Base-by-base conservation (phyloP, 768 basidiomycete genomes). In the Hebeloma cylindrosporum region DNA sequence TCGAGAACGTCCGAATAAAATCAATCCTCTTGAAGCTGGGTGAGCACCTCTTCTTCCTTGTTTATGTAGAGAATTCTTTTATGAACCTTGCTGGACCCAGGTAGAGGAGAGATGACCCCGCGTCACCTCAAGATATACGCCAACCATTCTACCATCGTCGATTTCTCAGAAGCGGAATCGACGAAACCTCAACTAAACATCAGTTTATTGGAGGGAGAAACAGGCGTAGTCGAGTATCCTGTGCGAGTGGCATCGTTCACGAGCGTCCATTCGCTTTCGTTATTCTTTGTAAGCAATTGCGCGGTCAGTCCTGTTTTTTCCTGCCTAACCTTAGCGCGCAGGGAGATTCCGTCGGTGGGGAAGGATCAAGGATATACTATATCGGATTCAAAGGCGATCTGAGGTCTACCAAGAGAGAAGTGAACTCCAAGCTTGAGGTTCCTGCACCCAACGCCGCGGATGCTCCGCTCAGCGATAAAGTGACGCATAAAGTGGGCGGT, bases 391-490 rank as follows among this genome's bases (percentile, higher is more conserved):
- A 82, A 60, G 91, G 90, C 30, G 85, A 89, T 51, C 69, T 73
- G 35, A 69, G 73, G 41, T 70, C 72, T 13, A 61, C 64, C 13
- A 72, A 74, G 52, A 81, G 77, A 50, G 83, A 86, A 41, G 75
- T 67, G n/a, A 74, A 74, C 26, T 77, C 74, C 35, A 81, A 78
- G 60, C 71, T 85, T 37, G 85, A 82, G 57, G 78, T 94, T 11
- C 86, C 85, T 0, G 87, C 91, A n/a, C 83, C 83, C 3, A 78
- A 88, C 54, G 84, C 87, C 1, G 80, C 85, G 0, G 91, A 93
- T 52, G 83, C 87, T 0, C 63, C 78, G 7, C 53, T 89, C 7
- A 69, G 81, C 9, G 83, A 88, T 52, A 73, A 75, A 45, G 62
- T 82, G 10, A 60, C 70, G 28, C 75, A 85, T 64, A 82, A 78